A percentile compares a stretch with the other conserved stretches of the same genome.
Evolutionary conservation across 2,329 filamentous ascomycete species (phyloP).

Genomic region (Fusarium sp.): DNA sequence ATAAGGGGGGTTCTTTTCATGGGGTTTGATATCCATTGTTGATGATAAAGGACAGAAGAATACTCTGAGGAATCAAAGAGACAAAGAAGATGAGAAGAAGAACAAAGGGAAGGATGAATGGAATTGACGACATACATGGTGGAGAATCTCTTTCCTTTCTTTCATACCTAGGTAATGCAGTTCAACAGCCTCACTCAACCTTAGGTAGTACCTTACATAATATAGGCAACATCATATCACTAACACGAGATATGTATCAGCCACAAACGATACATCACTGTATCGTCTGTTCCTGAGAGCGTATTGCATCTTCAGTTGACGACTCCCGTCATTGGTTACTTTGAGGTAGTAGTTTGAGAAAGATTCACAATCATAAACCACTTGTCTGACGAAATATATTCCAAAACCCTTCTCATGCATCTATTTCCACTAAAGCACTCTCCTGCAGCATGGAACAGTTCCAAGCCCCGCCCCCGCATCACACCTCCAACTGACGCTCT

Average conservation of each 20-base stretch:
- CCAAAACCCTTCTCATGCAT: background rate
- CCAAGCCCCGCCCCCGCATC: conserved; percentile 42
- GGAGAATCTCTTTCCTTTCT: conserved; percentile 21
- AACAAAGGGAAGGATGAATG: conserved; percentile 6
- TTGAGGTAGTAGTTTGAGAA: background rate
- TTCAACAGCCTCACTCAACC: background rate
- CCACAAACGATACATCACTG: background rate
- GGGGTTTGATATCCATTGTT: background rate
- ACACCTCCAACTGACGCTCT: conserved; percentile 2
- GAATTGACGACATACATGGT: conserved; percentile 13
- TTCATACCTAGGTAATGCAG: background rate
- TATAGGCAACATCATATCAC: background rate
- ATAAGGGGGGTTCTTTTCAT: background rate
- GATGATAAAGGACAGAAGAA: background rate
- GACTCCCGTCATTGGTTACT: background rate
- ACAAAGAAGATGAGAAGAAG: background rate
- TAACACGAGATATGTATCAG: background rate
- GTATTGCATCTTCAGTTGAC: background rate
- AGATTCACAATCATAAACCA: background rate
- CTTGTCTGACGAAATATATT: background rate
- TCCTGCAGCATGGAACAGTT: background rate
- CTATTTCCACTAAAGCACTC: background rate
- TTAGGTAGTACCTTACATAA: background rate
- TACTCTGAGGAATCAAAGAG: background rate
- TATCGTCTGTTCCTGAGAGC: background rate